Base-by-base conservation (phyloP, 2,329 filamentous ascomycete genomes). In the Cryphonectria radicalis region DNA sequence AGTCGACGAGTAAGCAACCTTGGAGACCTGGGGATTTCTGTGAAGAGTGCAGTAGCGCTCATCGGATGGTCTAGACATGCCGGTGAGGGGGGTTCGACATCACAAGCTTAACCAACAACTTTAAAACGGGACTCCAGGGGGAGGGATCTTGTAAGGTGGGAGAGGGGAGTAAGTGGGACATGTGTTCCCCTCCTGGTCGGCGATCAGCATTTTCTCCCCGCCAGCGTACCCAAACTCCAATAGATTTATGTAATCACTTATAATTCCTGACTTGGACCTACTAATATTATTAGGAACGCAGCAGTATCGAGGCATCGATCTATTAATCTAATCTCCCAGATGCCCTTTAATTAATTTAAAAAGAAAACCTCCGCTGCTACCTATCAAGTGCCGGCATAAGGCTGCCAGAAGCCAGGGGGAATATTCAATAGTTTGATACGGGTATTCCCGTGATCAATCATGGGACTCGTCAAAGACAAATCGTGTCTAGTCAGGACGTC, bases 301-400 rank as follows among this genome's bases (percentile, higher is more conserved):
- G 11, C 22, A 14, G 8, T 22, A 22, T 22, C n/a, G n/a, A 8
- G 28, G 14, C 4, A 17, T 59, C 62, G 62, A 43, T 50, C 46
- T 50, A n/a, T 50, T 50, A 32, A 37, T 40, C 19, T 2, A n/a
- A 50, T 35, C 13, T 66, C 14, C 14, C 8, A 43, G 43, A 55
- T 55, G 46, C 46, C 19, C 7, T 37, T 66, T 4, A 32, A 13
- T 32, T 46, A 22, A 50, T 22, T 22, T 22, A 50, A 50, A 22
- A 7, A 22, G 17, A 50, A n/a, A n/a, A 50, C 28, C 46, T n/a
- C 59, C 19, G 59, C 32, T 22, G 11, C 10, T 22, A 62, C 10
- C 19, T 4, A 62, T 10, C 42, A 66, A 66, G 46, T 66, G 43
- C 64, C 64, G 43, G 46, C 64, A 66, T 66, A 66, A 25, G 64